Evolutionary conservation across 2,329 filamentous ascomycete species (phyloP).

Genomic region (Paraconiothyrium brasiliense): DNA sequence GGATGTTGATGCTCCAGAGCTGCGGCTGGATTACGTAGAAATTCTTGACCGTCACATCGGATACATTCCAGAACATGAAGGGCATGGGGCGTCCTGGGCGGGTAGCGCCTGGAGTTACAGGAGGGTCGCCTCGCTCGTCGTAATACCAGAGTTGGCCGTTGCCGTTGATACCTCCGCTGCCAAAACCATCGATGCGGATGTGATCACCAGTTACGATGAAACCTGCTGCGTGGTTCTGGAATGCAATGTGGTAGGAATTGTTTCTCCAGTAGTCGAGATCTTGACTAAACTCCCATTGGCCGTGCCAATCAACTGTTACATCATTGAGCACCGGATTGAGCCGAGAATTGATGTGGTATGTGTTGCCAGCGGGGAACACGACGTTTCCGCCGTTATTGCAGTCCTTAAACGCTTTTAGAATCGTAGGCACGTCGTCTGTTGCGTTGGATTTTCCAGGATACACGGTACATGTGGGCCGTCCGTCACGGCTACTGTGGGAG

Average conservation of each 20-base stretch:
- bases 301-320: slow-evolving; percentile 63
- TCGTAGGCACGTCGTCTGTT: slow-evolving; percentile 53
- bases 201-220: slow-evolving; percentile 61
- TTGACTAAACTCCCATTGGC: slow-evolving; percentile 62
- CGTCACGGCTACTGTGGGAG: slow-evolving; percentile 22
- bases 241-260: slow-evolving; percentile 62
- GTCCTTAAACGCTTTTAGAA: slow-evolving; percentile 52
- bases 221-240: slow-evolving; percentile 65
- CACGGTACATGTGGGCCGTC: slow-evolving; percentile 49
- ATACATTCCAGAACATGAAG: slow-evolving; percentile 67
- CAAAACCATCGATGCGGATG: slow-evolving; percentile 62
- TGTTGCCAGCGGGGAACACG: slow-evolving; percentile 60
- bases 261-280: slow-evolving; percentile 65
- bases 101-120: slow-evolving; percentile 38
- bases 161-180: slow-evolving; percentile 61
- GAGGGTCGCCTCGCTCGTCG: slow-evolving; percentile 52
- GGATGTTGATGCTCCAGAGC: slow-evolving; percentile 65
- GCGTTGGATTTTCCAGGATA: slow-evolving; percentile 47
- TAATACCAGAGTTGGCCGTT: slow-evolving; percentile 63
- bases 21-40: slow-evolving; percentile 63
- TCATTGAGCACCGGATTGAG: slow-evolving; percentile 62
- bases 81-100: slow-evolving; percentile 65
- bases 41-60: slow-evolving; percentile 62
- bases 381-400: slow-evolving; percentile 57
- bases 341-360: slow-evolving; percentile 61